Evolutionary conservation across 2,329 filamentous ascomycete species (phyloP).

Genomic region (Penicillium sp.): DNA sequence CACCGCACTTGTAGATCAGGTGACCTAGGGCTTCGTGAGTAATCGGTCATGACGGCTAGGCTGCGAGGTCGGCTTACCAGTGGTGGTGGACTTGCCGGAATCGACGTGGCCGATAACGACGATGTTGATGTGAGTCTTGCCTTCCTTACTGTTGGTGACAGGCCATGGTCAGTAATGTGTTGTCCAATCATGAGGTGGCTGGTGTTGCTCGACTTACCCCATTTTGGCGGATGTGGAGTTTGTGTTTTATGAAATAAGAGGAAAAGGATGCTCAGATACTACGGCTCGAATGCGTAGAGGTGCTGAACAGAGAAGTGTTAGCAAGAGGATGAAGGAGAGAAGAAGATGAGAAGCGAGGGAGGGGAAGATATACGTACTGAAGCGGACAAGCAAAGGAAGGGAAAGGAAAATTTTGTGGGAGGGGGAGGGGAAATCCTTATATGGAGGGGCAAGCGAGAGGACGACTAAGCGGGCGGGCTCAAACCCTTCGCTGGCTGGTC

Average conservation of each 20-base stretch:
- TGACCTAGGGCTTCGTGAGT: conserved; percentile 60
- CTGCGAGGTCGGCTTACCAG: conserved; percentile 64
- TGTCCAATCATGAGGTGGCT: not conserved
- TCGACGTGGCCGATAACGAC: conserved; percentile 99
- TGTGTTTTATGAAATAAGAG: conserved; percentile 50
- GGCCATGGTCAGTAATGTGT: not conserved
- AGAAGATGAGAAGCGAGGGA: conserved; percentile 27
- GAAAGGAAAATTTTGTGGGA: conserved; percentile 46
- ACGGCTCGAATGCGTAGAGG: conserved; percentile 57
- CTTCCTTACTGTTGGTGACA: conserved; percentile 74
- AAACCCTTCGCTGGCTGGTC: conserved; percentile 35
- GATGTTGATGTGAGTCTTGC: conserved; percentile 96
- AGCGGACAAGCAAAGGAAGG: conserved; percentile 47
- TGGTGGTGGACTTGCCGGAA: conserved; percentile 98
- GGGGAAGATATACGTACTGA: conserved; percentile 51
- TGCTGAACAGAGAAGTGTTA: conserved; percentile 46
- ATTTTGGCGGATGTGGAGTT: conserved; percentile 57
- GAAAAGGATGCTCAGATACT: conserved; percentile 54
- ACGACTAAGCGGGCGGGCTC: conserved; percentile 42
- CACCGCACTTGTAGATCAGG: conserved; percentile 99
- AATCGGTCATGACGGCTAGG: not conserved
- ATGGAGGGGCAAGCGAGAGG: conserved; percentile 53
- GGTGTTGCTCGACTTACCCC: conserved; percentile 57
- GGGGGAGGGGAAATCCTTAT: conserved; percentile 52
- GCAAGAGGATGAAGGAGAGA: conserved; percentile 28